Evolutionary conservation across 1,139 yeast genomes (phyloP).

Genomic region (Taiozyma onychis): DNA sequence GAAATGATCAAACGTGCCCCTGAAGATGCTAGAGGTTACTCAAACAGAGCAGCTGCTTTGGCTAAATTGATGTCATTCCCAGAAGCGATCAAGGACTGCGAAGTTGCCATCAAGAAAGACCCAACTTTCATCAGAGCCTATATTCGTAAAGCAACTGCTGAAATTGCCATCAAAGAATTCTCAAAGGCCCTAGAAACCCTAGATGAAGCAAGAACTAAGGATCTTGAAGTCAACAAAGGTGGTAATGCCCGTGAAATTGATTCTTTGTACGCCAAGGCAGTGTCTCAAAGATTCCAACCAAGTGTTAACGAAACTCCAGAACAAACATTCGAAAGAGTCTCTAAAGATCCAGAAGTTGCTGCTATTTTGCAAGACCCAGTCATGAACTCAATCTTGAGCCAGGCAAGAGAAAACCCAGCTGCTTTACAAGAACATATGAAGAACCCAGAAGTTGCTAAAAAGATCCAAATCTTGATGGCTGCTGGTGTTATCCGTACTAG

Average conservation of each 20-base stretch:
- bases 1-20: slow-evolving; percentile 98
- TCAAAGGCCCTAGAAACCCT: slow-evolving; percentile 78
- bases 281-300: slow-evolving; percentile 71
- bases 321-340: slow-evolving; percentile 86
- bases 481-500: slow-evolving; percentile 97
- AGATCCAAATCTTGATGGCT: slow-evolving; percentile 85
- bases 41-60: slow-evolving; percentile 96
- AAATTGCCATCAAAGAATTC: slow-evolving; percentile 85
- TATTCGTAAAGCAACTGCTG: slow-evolving; percentile 94
- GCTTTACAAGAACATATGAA: slow-evolving; percentile 97
- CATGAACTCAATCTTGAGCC: slow-evolving; percentile 91
- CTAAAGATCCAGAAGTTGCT: slow-evolving; percentile 91
- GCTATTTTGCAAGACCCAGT: slow-evolving; percentile 92
- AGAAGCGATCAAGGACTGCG: slow-evolving; percentile 91
- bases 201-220: slow-evolving; percentile 70
- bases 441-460: slow-evolving; percentile 62
- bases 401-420: slow-evolving; percentile 94
- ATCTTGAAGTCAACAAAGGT: slow-evolving; percentile 55
- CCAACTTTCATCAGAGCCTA: slow-evolving; percentile 90
- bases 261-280: slow-evolving; percentile 72
- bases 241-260: slow-evolving; percentile 73
- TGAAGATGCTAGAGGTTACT: slow-evolving; percentile 92
- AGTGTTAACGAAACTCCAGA: slow-evolving; percentile 91
- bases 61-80: slow-evolving; percentile 96
- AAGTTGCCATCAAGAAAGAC: slow-evolving; percentile 81